Evolutionary conservation across 1,284 basidiomycete species (phyloP).

Genomic region (Cryptococcus hybrid): DNA sequence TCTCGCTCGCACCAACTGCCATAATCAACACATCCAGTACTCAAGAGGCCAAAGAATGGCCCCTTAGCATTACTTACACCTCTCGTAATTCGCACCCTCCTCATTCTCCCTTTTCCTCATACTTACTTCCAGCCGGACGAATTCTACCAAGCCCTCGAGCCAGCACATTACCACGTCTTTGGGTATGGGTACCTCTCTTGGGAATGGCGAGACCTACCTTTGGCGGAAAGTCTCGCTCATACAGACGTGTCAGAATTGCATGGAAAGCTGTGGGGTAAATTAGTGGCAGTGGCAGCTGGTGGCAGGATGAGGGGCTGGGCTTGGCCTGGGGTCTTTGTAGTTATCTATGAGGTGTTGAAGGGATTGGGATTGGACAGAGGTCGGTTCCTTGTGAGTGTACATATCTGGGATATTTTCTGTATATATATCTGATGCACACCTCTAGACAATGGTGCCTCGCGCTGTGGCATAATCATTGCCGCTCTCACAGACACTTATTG

Average conservation of each 20-base stretch:
- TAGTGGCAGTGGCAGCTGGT: constrained; percentile 19
- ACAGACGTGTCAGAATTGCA: not conserved
- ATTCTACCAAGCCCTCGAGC: constrained; percentile 92
- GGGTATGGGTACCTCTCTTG: constrained; percentile 91
- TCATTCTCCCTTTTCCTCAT: constrained; percentile 61
- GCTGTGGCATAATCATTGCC: constrained; percentile 61
- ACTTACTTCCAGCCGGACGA: constrained; percentile 99
- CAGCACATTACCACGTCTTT: constrained; percentile 83
- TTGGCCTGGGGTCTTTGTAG: constrained; percentile 63
- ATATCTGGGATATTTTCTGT: not conserved
- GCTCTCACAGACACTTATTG: constrained; percentile 73
- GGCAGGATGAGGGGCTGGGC: constrained; percentile 41
- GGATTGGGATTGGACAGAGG: constrained; percentile 56
- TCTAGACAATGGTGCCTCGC: constrained; percentile 61
- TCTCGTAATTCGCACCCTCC: constrained; percentile 51
- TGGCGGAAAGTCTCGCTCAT: not conserved
- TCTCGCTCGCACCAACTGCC: no score
- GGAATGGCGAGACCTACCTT: constrained; percentile 77
- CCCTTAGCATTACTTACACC: constrained; percentile 27
- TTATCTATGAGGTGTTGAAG: constrained; percentile 70
- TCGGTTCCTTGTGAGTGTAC: constrained; percentile 56
- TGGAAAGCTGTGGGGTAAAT: not conserved
- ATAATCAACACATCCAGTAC: constrained; percentile 7
- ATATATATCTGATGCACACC: not conserved
- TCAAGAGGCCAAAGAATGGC: no score